Evolutionary conservation across 306 rosid species (phyloP).

Genomic region (Lathyrus aphaca): DNA sequence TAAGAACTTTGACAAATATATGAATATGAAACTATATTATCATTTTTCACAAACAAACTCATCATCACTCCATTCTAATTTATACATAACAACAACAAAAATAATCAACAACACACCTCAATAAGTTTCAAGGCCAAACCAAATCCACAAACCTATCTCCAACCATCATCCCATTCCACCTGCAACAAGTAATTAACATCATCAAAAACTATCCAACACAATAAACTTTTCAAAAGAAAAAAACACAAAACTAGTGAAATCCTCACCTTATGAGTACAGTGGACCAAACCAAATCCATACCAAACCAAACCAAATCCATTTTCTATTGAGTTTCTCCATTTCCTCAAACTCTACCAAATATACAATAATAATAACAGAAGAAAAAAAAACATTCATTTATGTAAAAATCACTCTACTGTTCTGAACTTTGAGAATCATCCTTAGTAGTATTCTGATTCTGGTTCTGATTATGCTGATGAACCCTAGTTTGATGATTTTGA

Average conservation of each 20-base stretch:
- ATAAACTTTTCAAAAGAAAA: not conserved
- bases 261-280: constrained; percentile 61
- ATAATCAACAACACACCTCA: constrained; percentile 87
- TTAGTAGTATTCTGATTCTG: constrained; percentile 61
- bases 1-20: constrained; percentile 51
- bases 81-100: constrained; percentile 55
- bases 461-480: constrained; percentile 44
- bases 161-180: constrained; percentile 67
- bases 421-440: constrained; percentile 96
- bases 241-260: constrained; percentile 2
- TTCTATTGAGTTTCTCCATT: constrained; percentile 58
- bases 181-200: constrained; percentile 50
- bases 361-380: constrained; percentile 52
- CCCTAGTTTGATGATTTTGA: constrained; percentile 77
- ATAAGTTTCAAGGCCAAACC: constrained; percentile 47
- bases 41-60: constrained; percentile 70
- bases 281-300: constrained; percentile 52
- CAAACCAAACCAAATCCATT: constrained; percentile 73
- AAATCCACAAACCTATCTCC: constrained; percentile 61
- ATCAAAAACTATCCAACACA: constrained; percentile 25
- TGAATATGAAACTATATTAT: constrained; percentile 59
- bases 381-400: constrained; percentile 46
- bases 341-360: constrained; percentile 55
- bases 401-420: constrained; percentile 53
- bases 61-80: constrained; percentile 65